Conservation (phyloP, 345 rosid species). For the Durio zibethinus region DNA sequence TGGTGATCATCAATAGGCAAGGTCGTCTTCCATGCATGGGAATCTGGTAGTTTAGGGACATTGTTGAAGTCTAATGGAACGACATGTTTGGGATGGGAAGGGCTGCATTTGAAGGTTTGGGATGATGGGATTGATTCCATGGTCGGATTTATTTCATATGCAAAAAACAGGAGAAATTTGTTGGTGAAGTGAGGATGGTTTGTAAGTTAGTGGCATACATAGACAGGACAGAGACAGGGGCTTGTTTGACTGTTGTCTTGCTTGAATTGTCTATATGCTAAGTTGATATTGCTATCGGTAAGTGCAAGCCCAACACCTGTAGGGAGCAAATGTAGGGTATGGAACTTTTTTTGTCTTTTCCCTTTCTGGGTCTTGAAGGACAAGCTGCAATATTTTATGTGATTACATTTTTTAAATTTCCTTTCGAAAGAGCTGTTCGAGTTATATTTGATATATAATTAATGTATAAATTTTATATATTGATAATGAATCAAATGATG, state of each 20-base stretch:
- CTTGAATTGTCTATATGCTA: neutral
- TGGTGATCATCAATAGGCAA: neutral
- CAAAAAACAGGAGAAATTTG: neutral
- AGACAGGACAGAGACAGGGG: too few species aligned
- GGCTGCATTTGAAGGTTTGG: neutral
- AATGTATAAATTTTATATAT: too few species aligned
- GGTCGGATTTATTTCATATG: neutral
- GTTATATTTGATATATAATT: too few species aligned
- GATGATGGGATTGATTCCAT: constrained; percentile 24
- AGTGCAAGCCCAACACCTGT: neutral
- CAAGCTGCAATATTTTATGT: too few species aligned
- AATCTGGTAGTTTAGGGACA: constrained; percentile 20
- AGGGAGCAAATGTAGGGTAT: neutral
- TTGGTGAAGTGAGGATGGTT: neutral
- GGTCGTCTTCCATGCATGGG: constrained; percentile 21
- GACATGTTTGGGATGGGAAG: neutral
- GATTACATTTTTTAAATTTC: too few species aligned
- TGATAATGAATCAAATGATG: too few species aligned
- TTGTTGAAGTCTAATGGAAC: constrained; percentile 28
- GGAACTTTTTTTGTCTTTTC: neutral
- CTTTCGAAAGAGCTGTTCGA: too few species aligned
- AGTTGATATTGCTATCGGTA: neutral
- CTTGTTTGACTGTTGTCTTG: neutral
- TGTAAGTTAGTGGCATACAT: neutral
- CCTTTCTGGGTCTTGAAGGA: too few species aligned